Evolutionary conservation across 495 filamentous ascomycete species (phyloP).

Genomic region (Tuber borchii): DNA sequence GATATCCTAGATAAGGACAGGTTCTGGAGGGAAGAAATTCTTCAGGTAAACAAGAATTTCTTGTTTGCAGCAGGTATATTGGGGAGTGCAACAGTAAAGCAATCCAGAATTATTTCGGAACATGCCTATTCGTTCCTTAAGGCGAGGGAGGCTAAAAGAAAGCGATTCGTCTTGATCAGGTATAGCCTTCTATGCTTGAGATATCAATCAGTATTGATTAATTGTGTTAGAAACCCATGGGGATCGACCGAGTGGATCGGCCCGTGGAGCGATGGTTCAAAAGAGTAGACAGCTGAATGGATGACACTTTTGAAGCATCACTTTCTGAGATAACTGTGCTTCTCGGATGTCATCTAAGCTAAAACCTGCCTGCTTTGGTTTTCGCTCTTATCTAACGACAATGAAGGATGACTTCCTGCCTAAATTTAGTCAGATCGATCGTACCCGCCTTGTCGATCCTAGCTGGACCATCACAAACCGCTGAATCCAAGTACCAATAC

Average conservation of each 20-base stretch:
- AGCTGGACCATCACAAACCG: conserved; percentile 76
- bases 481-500: conserved; percentile 77
- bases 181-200: conserved; percentile 10
- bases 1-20: conserved; percentile 81
- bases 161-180: conserved; percentile 67
- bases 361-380: conserved; percentile 25
- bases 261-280: conserved; percentile 69
- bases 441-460: conserved; percentile 79
- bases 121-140: conserved; percentile 89
- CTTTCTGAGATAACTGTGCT: conserved; percentile 84
- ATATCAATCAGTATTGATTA: conserved; percentile 18
- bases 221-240: conserved; percentile 65
- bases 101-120: conserved; percentile 70
- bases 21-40: conserved; percentile 82
- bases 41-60: conserved; percentile 78
- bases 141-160: conserved; percentile 66
- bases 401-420: conserved; percentile 71
- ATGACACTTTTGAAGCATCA: conserved; percentile 68
- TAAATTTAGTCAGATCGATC: conserved; percentile 75
- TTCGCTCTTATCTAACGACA: not conserved
- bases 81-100: conserved; percentile 39
- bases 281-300: conserved; percentile 89
- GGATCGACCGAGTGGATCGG: conserved; percentile 76
- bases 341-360: conserved; percentile 52
- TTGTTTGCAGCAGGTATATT: conserved; percentile 56